Base-by-base conservation (phyloP, 2,329 filamentous ascomycete genomes). In the Neofusicoccum ribis region DNA sequence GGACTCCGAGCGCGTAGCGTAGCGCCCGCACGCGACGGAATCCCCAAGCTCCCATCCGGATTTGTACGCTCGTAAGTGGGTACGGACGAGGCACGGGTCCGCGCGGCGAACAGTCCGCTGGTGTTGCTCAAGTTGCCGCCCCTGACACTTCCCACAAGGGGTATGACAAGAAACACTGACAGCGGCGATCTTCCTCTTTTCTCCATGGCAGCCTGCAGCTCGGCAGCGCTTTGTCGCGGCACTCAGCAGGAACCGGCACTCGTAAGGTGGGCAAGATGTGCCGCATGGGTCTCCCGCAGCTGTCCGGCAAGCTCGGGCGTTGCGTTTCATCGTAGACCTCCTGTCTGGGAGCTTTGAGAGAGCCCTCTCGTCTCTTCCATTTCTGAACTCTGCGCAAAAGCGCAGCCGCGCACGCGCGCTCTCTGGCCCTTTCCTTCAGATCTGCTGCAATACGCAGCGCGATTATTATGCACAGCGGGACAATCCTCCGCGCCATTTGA, bases 401-500 rank as follows among this genome's bases (percentile, higher is more conserved):
- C 39, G 37, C 23, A 46, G 27, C 17, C 39, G 39, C 39, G 39
- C 50, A 27, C 50, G 36, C 50, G 50, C 36, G 34, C 54, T 59
- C 54, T 44, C 15, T 44, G 20, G 37, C 39, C 23, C 44, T 46
- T 59, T 46, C 54, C 54, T 20, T 59, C 17, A 46, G 39, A 59
- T 59, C 39, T 59, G 54, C 39, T 46, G 54, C 23, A 59, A 59
- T 59, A 59, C 39, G n/a, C 54, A 44, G 54, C 54, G 54, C 39
- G 41, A 43, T 59, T 59, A 59, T 44, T 46, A 46, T 59, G 54
- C 54, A 59, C 54, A 59, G 54, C 54, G 54, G 54, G 54, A 44
- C 27, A 59, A 59, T 59, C 54, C 54, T 59, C 54, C 39, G 54
- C 54, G 54, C 27, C 54, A 59, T 59, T 59, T 59, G 54, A 59